Evolutionary conservation across 495 filamentous ascomycete species (phyloP).

Genomic region (Daldinia loculata): DNA sequence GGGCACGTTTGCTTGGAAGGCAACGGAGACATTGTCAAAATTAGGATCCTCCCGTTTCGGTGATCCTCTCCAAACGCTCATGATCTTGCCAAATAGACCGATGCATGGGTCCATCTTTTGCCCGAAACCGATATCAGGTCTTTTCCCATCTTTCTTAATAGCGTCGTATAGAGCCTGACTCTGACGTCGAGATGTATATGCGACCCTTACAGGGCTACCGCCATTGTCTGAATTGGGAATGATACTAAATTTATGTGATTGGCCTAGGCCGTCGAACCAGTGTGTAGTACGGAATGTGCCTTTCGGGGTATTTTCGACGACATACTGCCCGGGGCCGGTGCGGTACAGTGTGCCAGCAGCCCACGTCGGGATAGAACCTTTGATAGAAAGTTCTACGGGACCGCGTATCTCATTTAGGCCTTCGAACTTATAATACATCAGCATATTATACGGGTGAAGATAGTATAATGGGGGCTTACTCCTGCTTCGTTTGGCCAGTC

Average conservation of each 20-base stretch:
- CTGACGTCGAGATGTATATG: conserved; percentile 77
- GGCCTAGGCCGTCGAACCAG: conserved; percentile 85
- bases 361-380: conserved; percentile 55
- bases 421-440: conserved; percentile 51
- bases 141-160: conserved; percentile 61
- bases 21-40: conserved; percentile 66
- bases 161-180: conserved; percentile 64
- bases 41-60: conserved; percentile 36
- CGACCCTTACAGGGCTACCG: conserved; percentile 52
- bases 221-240: conserved; percentile 44
- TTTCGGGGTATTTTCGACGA: conserved; percentile 63
- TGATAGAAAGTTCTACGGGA: conserved; percentile 51
- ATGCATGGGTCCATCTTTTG: conserved; percentile 74
- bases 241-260: conserved; percentile 78
- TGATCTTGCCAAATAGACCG: conserved; percentile 71
- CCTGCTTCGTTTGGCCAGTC: conserved; percentile 59
- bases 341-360: conserved; percentile 71
- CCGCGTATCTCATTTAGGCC: conserved; percentile 56
- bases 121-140: conserved; percentile 64
- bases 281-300: conserved; percentile 66
- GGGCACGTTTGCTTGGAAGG: conserved; percentile 66
- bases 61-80: conserved; percentile 57
- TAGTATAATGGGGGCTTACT: conserved; percentile 40
- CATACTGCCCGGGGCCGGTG: conserved; percentile 72
- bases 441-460: not conserved